Evolutionary conservation across 1,284 basidiomycete species (phyloP).

Genomic region (Pseudozyma thailandica): DNA sequence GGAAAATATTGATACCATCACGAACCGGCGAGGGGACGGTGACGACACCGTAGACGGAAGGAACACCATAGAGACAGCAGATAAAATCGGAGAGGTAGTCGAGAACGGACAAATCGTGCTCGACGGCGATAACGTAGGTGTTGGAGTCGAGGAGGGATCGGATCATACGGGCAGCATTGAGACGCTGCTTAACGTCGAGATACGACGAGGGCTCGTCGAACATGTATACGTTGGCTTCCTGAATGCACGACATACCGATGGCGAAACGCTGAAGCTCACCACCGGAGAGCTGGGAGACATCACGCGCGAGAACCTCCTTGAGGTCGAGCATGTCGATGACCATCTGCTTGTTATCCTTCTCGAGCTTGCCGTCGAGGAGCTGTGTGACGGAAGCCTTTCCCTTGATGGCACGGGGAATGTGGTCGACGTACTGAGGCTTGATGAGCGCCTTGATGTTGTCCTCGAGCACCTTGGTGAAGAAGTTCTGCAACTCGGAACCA

Average conservation of each 20-base stretch:
- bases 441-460: slow-evolving; percentile 68
- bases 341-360: slow-evolving; percentile 63
- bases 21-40: slow-evolving; percentile 66
- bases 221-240: slow-evolving; percentile 68
- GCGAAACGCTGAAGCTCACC: slow-evolving; percentile 68
- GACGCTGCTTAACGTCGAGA: slow-evolving; percentile 68
- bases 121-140: slow-evolving; percentile 68
- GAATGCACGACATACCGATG: slow-evolving; percentile 67
- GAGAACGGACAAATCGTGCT: slow-evolving; percentile 67
- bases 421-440: slow-evolving; percentile 68
- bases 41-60: slow-evolving; percentile 67
- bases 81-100: slow-evolving; percentile 68
- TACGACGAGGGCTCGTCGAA: slow-evolving; percentile 68
- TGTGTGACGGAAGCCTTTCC: slow-evolving; percentile 59
- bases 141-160: slow-evolving; percentile 64
- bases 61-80: slow-evolving; percentile 68
- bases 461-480: slow-evolving; percentile 68
- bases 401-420: slow-evolving; percentile 67
- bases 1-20: slow-evolving; percentile 68
- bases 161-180: slow-evolving; percentile 66
- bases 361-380: slow-evolving; percentile 65
- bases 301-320: slow-evolving; percentile 63
- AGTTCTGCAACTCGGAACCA: slow-evolving; percentile 67
- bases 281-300: slow-evolving; percentile 65
- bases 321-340: slow-evolving; percentile 63